phyloP scores from a whole-genome alignment of 495 filamentous ascomycete genomes.

The Hypomontagnella monticulosa region DNA sequence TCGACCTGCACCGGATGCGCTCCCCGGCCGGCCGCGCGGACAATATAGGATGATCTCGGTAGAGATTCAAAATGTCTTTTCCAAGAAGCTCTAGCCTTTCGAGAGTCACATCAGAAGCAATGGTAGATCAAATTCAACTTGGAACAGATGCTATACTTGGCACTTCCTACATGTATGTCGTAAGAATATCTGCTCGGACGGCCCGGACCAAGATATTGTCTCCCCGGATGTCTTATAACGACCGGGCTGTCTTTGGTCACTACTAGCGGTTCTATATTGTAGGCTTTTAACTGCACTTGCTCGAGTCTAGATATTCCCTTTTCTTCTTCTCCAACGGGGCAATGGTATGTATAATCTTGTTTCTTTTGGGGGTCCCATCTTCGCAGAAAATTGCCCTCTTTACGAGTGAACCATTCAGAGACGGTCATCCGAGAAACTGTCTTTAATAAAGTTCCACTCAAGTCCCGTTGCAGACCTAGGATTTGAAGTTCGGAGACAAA shows the following conservation, averaged over 20 bases:
- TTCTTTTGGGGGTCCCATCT: background rate
- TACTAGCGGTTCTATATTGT: conserved; percentile 31
- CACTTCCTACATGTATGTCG: conserved; percentile 4
- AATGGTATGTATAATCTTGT: background rate
- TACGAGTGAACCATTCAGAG: conserved; percentile 5
- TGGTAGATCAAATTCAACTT: conserved; percentile 5
- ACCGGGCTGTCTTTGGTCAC: conserved; percentile 7
- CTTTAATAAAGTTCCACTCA: background rate
- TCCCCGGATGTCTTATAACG: conserved; percentile 12
- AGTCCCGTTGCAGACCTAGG: background rate
- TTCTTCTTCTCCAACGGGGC: background rate
- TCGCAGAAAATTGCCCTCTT: conserved; percentile 3
- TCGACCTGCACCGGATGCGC: conserved; percentile 25
- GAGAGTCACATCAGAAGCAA: conserved; percentile 14
- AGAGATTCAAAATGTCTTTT: conserved; percentile 4
- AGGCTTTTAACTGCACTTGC: conserved; percentile 24
- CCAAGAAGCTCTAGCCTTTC: background rate
- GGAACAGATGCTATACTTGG: conserved; percentile 16
- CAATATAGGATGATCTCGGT: conserved; percentile 26
- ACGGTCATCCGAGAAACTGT: conserved; percentile 20
- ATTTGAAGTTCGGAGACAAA: background rate
- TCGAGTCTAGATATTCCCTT: conserved; percentile 34
- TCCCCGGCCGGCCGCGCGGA: conserved; percentile 30
- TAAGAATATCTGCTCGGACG: conserved; percentile 17
- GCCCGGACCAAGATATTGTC: conserved; percentile 20